Base-by-base conservation (phyloP, 208 protist species). In the Trichomonas gallinae region DNA sequence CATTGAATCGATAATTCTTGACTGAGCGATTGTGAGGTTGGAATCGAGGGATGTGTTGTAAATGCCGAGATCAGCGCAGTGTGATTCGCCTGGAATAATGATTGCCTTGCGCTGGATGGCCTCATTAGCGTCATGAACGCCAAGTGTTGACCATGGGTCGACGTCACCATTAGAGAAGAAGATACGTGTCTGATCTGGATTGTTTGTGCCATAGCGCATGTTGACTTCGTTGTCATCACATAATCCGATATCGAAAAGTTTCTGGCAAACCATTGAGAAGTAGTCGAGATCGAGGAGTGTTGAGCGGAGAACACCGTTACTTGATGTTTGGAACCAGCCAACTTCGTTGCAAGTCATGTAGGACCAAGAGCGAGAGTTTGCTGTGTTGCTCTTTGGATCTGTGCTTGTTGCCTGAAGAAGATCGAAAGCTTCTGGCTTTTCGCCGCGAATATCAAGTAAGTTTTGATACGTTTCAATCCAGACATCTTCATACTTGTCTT, bases 271-370 rank as follows among this genome's bases (percentile, higher is more conserved):
- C 23, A 8, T 45, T 21, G 38, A 21, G 38, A 89, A 89, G 38
- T 89, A 89, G 8, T 45, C 2, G 3, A 89, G 21, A 26, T 89
- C 26, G 34, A 89, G 34, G 34, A 31, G 31, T 26, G 4, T 31
- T 4, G 83, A 46, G 40, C 83, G 83, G 46, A 89, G 83, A 13
- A 36, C 34, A 23, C 36, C 81, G 23, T 42, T 13, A 8, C 13
- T 21, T 13, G 83, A 31, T 89, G 83, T 89, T 46, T 89, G 83
- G 83, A 89, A 89, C 83, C 83, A 89, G 4, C 83, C 83, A 89
- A 89, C 83, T 89, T 89, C 83, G 40, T 46, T 44, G 38, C 83
- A 89, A 48, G 83, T 89, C 83, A 89, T 89, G 23, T 89, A 89
- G 15, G 38, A 46, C 83, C 83, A 89, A 31, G 83, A 44, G 17